Base-by-base conservation (phyloP, 495 filamentous ascomycete genomes). In the Podospora australis region DNA sequence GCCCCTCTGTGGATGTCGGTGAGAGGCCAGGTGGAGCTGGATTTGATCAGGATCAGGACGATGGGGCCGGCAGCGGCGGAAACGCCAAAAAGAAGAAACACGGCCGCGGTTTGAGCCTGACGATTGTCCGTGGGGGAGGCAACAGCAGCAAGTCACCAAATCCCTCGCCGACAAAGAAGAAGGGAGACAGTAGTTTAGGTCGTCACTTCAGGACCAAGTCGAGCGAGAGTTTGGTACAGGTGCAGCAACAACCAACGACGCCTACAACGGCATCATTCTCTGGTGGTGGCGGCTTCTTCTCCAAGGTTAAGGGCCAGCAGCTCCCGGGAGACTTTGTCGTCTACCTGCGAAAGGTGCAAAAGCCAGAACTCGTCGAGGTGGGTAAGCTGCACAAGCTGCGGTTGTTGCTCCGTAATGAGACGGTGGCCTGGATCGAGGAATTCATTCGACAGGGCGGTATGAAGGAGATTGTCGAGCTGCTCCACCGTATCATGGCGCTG, bases 381-480 rank as follows among this genome's bases (percentile, higher is more conserved):
- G 88, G 90, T 8, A 87, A 87, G 53, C 65, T 98, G 9, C 94
- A 98, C 64, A 98, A 98, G 65, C 77, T 98, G 17, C 83, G 91
- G 5, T 73, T 96, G 39, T 72, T 97, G 9, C 74, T 97, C 26
- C 84, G 92, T 6, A 96, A 96, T 60, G 92, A 98, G 70, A 92
- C 89, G 3, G 84, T 98, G 2, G 79, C 81, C 14, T 98, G 94
- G 94, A 91, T 94, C 2, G 88, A 97, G 56, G 75, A 78, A 6
- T 98, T 98, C 65, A 86, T 97, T 54, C 72, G 78, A 17, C 78
- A 87, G 54, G 90, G 89, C 14, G 92, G 92, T 21, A 95, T 97
- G 90, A 78, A 83, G 56, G 89, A 95, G 60, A 86, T 97, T 44
- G 83, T 95, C 22, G 80, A 78, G 40, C 71, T 98, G 44, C 70